These are phyloP conservation scores for Bruguiera gymnorhiza DNA, from an alignment of 345 rosid genomes.

Conservation along the genomic window DNA sequence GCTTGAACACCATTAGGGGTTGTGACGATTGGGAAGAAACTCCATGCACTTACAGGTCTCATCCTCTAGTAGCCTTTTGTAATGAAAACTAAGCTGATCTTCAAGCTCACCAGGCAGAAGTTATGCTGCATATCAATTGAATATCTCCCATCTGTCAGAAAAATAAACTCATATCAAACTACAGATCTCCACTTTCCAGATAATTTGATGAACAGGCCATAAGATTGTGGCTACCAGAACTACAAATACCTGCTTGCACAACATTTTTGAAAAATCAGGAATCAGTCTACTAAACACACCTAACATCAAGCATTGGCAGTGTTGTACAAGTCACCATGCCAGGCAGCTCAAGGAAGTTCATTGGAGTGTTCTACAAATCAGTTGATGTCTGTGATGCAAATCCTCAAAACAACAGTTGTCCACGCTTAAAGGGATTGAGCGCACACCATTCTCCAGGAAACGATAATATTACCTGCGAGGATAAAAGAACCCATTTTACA, in stretches of 20 bases:
- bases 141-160: background rate
- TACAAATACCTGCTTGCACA: background rate
- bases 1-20: background rate
- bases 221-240: background rate
- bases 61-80: background rate
- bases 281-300: background rate
- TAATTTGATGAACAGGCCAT: background rate
- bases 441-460: slow-evolving; percentile 10
- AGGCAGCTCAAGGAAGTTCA: too few species aligned
- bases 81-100: background rate
- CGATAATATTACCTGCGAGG: slow-evolving; percentile 21
- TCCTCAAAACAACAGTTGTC: too few species aligned
- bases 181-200: background rate
- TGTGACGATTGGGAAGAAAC: background rate
- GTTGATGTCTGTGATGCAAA: too few species aligned
- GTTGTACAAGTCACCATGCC: too few species aligned
- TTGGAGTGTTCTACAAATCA: too few species aligned
- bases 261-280: background rate
- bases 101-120: background rate
- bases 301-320: background rate
- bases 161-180: slow-evolving; percentile 2
- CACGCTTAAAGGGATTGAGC: too few species aligned
- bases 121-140: background rate
- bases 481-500: background rate
- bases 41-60: background rate